These are phyloP conservation scores for Podochytrium sp. DNA, from an alignment of 192 early-diverging fungal genomes.

Conservation along the genomic window DNA sequence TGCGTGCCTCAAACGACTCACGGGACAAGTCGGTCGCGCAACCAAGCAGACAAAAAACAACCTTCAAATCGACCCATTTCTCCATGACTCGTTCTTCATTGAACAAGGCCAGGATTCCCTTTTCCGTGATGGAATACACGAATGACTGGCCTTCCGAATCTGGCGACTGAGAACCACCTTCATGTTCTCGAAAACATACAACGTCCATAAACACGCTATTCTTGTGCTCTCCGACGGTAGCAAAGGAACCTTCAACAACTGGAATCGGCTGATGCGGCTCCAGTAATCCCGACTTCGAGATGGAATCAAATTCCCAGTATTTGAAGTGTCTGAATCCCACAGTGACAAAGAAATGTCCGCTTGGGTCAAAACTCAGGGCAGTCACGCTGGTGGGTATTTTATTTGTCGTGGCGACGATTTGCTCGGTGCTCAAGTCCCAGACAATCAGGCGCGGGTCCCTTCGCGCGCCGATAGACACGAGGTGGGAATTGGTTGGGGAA, in stretches of 20 bases:
- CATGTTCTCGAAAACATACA: background rate
- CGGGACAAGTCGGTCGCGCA: too few relatives aligned
- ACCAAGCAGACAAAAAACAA: slow-evolving; percentile 19
- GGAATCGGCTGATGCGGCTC: background rate
- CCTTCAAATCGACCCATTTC: slow-evolving; percentile 83
- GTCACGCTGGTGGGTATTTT: too few relatives aligned
- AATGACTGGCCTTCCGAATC: too few relatives aligned
- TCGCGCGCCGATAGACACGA: too few relatives aligned
- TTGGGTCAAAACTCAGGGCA: slow-evolving; percentile 61
- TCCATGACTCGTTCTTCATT: slow-evolving; percentile 65
- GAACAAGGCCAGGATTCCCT: slow-evolving; percentile 69
- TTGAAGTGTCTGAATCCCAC: slow-evolving; percentile 81
- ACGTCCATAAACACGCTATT: slow-evolving; percentile 76
- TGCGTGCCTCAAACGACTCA: background rate
- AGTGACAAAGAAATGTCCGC: slow-evolving; percentile 81
- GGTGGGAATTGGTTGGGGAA: too few relatives aligned
- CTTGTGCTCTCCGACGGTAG: slow-evolving; percentile 65
- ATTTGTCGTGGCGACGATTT: too few relatives aligned
- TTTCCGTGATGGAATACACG: slow-evolving; percentile 70
- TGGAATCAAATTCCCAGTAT: slow-evolving; percentile 75
- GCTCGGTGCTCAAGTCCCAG: too few relatives aligned
- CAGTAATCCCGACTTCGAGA: too few relatives aligned
- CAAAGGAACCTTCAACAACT: slow-evolving; percentile 70
- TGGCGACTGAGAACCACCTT: slow-evolving; percentile 28
- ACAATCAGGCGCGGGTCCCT: too few relatives aligned